Evolutionary conservation across 352 stramenopile species (phyloP), one percentile per base, ranked within the genome.

Genomic region (Globisporangium apiculatum): DNA sequence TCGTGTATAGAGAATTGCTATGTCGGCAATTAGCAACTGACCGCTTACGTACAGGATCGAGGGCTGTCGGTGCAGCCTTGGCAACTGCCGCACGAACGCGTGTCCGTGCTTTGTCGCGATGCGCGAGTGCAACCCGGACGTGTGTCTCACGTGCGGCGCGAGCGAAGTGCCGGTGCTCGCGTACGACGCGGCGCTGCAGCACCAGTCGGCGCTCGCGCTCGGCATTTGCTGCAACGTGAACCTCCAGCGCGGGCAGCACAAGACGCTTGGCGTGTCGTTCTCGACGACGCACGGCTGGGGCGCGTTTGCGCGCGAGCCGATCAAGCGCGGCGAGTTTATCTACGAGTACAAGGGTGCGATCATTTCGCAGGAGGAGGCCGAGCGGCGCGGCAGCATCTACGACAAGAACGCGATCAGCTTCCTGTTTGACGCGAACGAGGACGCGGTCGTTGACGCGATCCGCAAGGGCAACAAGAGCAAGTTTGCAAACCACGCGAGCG

Each of bases 381-480:
- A 89, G 65, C 73, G 79, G 0, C 78, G 79, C 46, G 89, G 88
- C 36, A 79, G 58, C 37, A 87, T 97, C 49, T 94, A 96, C 69
- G 87, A 96, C 67, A 84, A 86, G 65, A 77, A 86, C 62, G 84
- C 84, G 2, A 84, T 87, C 57, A 87, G 75, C 46, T 98, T 96
- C 66, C 53, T 98, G 24, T 98, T 98, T 65, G 88, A 97, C 61
- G 63, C 94, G 24, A 94, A 92, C 58, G 81, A 87, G 10, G 91
- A 98, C 56, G 76, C 76, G 11, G 78, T 92, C 38, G 71, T 98
- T 36, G 94, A 98, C 70, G 91, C 92, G 6, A 87, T 91, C 47
- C 79, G 84, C 48, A 93, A 92, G 53, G 94, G 95, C 24, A 98
- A 98, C 77, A 97, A 98, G 73, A 92, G 86, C 53, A 87, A 91